Conservation (phyloP, 2,329 filamentous ascomycete species). For the Phialemonium atrogriseum region DNA sequence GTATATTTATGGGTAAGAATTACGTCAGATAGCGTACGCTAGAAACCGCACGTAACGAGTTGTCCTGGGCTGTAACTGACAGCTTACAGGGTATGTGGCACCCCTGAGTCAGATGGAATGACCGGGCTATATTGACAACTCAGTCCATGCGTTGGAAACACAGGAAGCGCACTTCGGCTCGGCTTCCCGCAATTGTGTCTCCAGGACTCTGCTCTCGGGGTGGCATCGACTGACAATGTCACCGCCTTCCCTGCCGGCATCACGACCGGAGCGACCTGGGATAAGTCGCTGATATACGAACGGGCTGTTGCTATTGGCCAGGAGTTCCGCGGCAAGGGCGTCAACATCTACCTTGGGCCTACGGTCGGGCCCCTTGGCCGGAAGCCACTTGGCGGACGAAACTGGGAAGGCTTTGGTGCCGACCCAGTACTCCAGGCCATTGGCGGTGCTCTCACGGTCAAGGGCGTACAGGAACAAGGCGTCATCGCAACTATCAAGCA, state of each 20-base stretch:
- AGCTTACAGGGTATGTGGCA: slow-evolving; percentile 8
- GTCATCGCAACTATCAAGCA: slow-evolving; percentile 81
- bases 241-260: slow-evolving; percentile 77
- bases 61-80: not conserved
- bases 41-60: not conserved
- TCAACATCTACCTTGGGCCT: slow-evolving; percentile 64
- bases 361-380: slow-evolving; percentile 63
- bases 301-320: slow-evolving; percentile 60
- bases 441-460: slow-evolving; percentile 63
- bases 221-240: slow-evolving; percentile 65
- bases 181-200: slow-evolving; percentile 66
- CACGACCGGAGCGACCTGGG: slow-evolving; percentile 65
- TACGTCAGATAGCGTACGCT: too few relatives aligned
- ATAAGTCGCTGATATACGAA: slow-evolving; percentile 62
- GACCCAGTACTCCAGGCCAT: slow-evolving; percentile 66
- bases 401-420: slow-evolving; percentile 67
- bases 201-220: slow-evolving; percentile 63
- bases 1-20: slow-evolving; percentile 61
- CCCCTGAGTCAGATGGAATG: not conserved
- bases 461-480: slow-evolving; percentile 74
- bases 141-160: slow-evolving; percentile 66
- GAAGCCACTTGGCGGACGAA: slow-evolving; percentile 64
- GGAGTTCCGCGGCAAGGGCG: slow-evolving; percentile 66
- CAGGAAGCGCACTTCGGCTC: slow-evolving; percentile 60
- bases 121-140: slow-evolving; percentile 4